Evolutionary conservation across 2,329 filamentous ascomycete genomes (phyloP).

Genomic region (Talaromyces pinophilus): DNA sequence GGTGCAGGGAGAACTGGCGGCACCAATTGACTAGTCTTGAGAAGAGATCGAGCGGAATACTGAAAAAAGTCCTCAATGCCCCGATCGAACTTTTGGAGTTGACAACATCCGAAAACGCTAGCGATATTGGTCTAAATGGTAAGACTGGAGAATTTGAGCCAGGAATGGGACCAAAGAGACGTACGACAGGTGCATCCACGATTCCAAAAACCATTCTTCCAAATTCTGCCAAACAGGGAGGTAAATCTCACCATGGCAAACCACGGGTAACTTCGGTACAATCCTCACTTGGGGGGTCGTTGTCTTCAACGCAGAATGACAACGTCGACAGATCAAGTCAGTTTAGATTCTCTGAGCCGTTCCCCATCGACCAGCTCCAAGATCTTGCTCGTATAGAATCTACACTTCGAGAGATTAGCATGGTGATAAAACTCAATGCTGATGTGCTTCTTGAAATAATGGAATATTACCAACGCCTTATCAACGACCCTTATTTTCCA

Average conservation of each 20-base stretch:
- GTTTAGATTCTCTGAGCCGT: slow-evolving; percentile 7
- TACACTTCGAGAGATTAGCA: slow-evolving; percentile 7
- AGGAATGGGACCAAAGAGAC: neutral
- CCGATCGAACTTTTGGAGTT: neutral
- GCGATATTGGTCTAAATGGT: neutral
- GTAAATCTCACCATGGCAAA: neutral
- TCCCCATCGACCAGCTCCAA: slow-evolving; percentile 12
- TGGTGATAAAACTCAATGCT: slow-evolving; percentile 12
- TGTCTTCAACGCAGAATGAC: neutral
- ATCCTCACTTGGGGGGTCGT: neutral
- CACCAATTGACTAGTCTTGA: slow-evolving; percentile 8
- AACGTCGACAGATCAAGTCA: neutral
- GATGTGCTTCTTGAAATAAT: slow-evolving; percentile 11
- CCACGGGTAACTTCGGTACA: neutral
- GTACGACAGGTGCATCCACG: neutral
- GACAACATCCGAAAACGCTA: neutral
- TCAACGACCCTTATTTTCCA: neutral
- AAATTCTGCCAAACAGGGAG: neutral
- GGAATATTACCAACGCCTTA: neutral
- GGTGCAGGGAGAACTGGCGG: slow-evolving; percentile 19
- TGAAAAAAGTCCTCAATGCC: slow-evolving; percentile 4
- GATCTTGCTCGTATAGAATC: slow-evolving; percentile 6
- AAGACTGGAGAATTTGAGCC: neutral
- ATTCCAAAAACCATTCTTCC: slow-evolving; percentile 1
- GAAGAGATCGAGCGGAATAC: neutral